Base-by-base conservation (phyloP, 2,329 filamentous ascomycete genomes). In the Seiridium cupressi region DNA sequence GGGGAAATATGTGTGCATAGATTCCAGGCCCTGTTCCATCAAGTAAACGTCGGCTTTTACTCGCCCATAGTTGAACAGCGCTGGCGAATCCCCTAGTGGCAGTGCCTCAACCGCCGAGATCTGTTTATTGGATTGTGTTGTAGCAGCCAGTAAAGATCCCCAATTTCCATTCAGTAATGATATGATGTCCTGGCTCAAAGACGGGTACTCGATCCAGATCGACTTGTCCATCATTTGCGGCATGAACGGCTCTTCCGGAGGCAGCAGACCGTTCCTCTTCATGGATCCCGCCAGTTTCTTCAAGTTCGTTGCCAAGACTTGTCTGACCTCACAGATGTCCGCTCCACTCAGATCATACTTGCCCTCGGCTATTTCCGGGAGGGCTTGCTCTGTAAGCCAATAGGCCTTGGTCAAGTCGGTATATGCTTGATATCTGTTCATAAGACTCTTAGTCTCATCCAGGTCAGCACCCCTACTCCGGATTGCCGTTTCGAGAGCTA, bases 371-470 rank as follows among this genome's bases (percentile, higher is more conserved):
- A 84, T 73, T 60, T 85, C 81, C 1, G 82, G 80, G 5, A 86
- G 74, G 1, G 81, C 75, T 55, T 83, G 76, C 55, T 85, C 81
- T 32, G 77, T 81, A n/a, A 97, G 85, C 93, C 93, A 97, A 72
- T 91, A 89, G 0, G 88, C 83, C 73, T 97, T 97, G 32, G 91
- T 89, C 55, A 97, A 79, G 73, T 97, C 92, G 1, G 94, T 84
- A 68, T 96, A 93, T 1, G 92, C 89, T 74, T 97, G 93, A 60
- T 90, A 88, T 65, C 83, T 79, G 62, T 84, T 73, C 63, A 83
- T 77, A 64, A 85, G 79, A 63, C 79, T 82, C 67, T 82, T 77
- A 70, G 81, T 78, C 65, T 85, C 78, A 62, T 86, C 82, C 4
- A 83, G 79, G 47, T 75, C 80, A 42, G 79, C 76, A 36, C 88